Percentiles rank a stretch among this genome's conserved stretches.
These are phyloP conservation scores for Penicillium psychrofluorescens DNA, from an alignment of 495 filamentous ascomycete species.

Conservation along the genomic window DNA sequence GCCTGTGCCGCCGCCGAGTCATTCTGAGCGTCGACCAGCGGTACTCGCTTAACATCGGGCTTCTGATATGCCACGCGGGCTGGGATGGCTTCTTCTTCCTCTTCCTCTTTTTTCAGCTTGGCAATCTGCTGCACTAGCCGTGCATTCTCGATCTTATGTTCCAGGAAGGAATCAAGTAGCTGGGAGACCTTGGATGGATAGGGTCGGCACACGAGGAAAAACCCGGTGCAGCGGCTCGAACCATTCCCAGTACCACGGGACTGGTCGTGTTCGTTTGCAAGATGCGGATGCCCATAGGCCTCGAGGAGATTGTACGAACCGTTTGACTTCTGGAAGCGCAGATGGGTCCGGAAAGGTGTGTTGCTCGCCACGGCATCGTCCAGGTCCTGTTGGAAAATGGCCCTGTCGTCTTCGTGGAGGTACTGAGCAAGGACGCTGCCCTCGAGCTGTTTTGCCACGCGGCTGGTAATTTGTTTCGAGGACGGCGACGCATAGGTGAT, in stretches of 20 bases:
- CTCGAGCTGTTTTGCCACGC: constrained; percentile 59
- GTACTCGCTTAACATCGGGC: background rate
- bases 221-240: constrained; percentile 70
- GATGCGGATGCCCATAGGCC: constrained; percentile 84
- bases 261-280: constrained; percentile 53
- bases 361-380: constrained; percentile 85
- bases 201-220: constrained; percentile 90
- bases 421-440: constrained; percentile 69
- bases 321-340: constrained; percentile 74
- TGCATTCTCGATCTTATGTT: constrained; percentile 97
- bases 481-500: constrained; percentile 83
- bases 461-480: constrained; percentile 69
- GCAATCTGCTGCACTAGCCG: constrained; percentile 75
- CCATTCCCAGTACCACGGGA: constrained; percentile 44
- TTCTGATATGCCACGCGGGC: constrained; percentile 5
- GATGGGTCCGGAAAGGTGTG: constrained; percentile 76
- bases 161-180: constrained; percentile 85
- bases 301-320: constrained; percentile 75
- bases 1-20: background rate
- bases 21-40: constrained; percentile 1
- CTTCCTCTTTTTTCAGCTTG: constrained; percentile 79
- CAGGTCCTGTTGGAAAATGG: constrained; percentile 80
- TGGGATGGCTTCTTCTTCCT: constrained; percentile 66
- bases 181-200: constrained; percentile 83
- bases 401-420: constrained; percentile 83